phyloP scores from a whole-genome alignment of 805 yeast species.

The Metschnikowia cubensis region DNA sequence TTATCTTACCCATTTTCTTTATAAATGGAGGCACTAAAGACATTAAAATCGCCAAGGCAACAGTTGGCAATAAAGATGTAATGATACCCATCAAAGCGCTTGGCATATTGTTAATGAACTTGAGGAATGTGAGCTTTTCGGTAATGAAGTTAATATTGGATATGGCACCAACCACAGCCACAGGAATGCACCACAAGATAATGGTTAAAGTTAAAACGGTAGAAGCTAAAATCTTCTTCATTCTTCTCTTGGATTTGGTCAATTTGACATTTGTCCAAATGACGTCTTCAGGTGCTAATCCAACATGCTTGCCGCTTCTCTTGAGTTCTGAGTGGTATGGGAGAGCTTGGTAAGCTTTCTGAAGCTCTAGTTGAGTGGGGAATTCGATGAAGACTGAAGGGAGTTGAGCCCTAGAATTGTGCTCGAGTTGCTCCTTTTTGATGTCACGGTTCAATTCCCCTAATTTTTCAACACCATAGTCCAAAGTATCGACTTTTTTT shows the following conservation, averaged over 20 bases:
- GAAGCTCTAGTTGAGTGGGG: constrained; percentile 80
- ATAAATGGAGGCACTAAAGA: constrained; percentile 81
- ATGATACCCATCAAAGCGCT: constrained; percentile 67
- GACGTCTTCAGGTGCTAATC: constrained; percentile 76
- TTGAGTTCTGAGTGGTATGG: constrained; percentile 50
- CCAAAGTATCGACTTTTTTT: constrained; percentile 79
- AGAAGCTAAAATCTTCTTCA: constrained; percentile 56
- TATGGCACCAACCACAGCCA: constrained; percentile 93
- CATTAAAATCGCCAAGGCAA: constrained; percentile 79
- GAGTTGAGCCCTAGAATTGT: constrained; percentile 47
- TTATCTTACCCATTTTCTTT: constrained; percentile 65
- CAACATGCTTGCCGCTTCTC: constrained; percentile 49
- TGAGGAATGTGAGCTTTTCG: constrained; percentile 65
- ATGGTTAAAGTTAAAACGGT: constrained; percentile 63
- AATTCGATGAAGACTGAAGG: constrained; percentile 81
- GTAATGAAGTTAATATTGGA: constrained; percentile 81
- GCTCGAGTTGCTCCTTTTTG: constrained; percentile 49
- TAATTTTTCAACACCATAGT: constrained; percentile 62
- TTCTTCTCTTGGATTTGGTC: constrained; percentile 51
- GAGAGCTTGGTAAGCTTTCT: constrained; percentile 81
- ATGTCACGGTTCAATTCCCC: constrained; percentile 69
- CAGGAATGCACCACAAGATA: constrained; percentile 94
- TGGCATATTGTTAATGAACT: constrained; percentile 76
- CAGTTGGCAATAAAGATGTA: constrained; percentile 83
- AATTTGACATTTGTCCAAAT: constrained; percentile 75